Base-by-base conservation (phyloP, 202 grass and related monocot species). In the Saccharum hybrid region DNA sequence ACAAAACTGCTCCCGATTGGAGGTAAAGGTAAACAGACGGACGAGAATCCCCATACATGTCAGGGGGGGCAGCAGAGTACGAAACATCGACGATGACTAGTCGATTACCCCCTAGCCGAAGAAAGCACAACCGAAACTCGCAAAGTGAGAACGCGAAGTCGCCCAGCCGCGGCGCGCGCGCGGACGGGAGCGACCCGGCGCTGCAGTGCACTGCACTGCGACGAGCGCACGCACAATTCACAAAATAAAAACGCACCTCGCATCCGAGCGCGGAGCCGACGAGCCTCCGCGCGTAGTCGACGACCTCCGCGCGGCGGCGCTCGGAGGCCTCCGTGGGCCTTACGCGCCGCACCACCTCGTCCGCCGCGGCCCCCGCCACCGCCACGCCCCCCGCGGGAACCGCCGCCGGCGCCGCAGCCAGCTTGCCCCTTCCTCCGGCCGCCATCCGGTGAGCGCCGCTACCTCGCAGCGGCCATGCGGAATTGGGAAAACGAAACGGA, bases 241-340 rank as follows among this genome's bases (percentile, higher is more conserved):
- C 3, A 48, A 1, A 40, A 68, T 8, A 2, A 48, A 1, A 40
- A 68, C 11, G 39, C 74, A 93, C 96, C 89, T 95, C 91, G 81
- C 71, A 88, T 15, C 85, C 83, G 39, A 94, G 81, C 43, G 88
- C 70, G 26, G 75, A 38, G 7, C 91, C 91, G 76, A 98, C 40
- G 62, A 95, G 89, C 81, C 89, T 93, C 61, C 81, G 89, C 13
- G 84, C 83, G 81, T 89, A 92, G 28, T 74, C 60, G 49, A 98
- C 45, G 80, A 98, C 91, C 63, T 63, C 66, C 0, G 51, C 85
- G 43, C 93, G 86, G 45, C 88, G 88, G n/a, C 70, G 73, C 56
- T 95, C 87, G 8, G 96, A 95, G 36, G 78, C 92, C 64, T 71
- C 72, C 56, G 91, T 95, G 49, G 96, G 96, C 82, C 81, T 93